A percentile compares a stretch with the other conserved stretches of the same genome.
These are phyloP conservation scores for Spencermartinsiella europaea DNA, from an alignment of 805 yeast genomes.

Conservation along the genomic window DNA sequence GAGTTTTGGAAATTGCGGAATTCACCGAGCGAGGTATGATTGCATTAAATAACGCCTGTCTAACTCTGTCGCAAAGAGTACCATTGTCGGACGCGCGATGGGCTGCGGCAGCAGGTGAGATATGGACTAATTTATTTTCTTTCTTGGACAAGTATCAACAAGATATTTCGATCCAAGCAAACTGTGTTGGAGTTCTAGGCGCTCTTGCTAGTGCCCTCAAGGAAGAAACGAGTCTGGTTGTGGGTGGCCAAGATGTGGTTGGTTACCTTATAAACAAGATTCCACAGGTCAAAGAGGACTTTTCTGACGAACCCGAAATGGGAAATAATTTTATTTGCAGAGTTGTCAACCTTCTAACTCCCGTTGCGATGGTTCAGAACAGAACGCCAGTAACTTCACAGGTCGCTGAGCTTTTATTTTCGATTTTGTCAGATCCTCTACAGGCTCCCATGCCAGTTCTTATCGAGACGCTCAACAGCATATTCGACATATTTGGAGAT, in stretches of 20 bases:
- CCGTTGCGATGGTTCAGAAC: conserved; percentile 44
- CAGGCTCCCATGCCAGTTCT: conserved; percentile 38
- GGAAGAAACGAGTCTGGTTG: conserved; percentile 17
- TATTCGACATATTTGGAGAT: conserved; percentile 82
- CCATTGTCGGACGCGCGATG: conserved; percentile 31
- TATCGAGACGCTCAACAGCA: conserved; percentile 55
- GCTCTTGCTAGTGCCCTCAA: conserved; percentile 35
- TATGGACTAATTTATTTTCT: conserved; percentile 24
- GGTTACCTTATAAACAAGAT: conserved; percentile 20
- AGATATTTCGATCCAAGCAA: conserved; percentile 27
- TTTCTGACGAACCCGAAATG: conserved; percentile 25
- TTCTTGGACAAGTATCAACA: conserved; percentile 18
- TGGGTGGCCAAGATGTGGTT: conserved; percentile 26
- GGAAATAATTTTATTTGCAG: conserved; percentile 39
- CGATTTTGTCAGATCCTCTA: conserved; percentile 28
- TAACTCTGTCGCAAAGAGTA: conserved; percentile 44
- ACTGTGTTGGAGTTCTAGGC: conserved; percentile 41
- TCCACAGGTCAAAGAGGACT: conserved; percentile 12
- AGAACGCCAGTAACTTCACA: conserved; percentile 40
- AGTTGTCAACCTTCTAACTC: conserved; percentile 49
- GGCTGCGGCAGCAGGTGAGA: conserved; percentile 27
- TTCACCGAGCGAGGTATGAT: conserved; percentile 53
- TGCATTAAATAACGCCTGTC: conserved; percentile 65
- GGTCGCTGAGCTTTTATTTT: conserved; percentile 43
- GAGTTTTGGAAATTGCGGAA: conserved; percentile 33